Percentiles rank a stretch among this genome's conserved stretches.
These are phyloP conservation scores for Lactarius hengduanensis DNA, from an alignment of 768 basidiomycete genomes.

Conservation along the genomic window DNA sequence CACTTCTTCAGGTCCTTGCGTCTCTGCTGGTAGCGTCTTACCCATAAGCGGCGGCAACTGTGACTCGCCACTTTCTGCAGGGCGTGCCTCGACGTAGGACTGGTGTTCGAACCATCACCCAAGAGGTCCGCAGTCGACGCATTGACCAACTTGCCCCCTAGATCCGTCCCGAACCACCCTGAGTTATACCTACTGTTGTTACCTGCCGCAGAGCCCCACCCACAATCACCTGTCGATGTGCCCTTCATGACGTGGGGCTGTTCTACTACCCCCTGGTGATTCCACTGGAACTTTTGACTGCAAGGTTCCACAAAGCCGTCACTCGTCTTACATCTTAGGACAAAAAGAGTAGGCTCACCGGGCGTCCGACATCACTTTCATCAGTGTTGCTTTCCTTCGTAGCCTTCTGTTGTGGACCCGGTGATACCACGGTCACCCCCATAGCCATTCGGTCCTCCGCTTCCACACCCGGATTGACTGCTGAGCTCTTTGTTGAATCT, in stretches of 20 bases:
- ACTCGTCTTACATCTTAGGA: neutral
- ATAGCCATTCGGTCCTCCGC: neutral
- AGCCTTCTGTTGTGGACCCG: neutral
- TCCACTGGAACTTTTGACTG: neutral
- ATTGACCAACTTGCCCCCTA: neutral
- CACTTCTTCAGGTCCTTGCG: neutral
- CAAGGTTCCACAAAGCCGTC: neutral
- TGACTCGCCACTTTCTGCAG: neutral
- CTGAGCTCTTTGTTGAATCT: neutral
- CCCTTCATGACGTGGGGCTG: neutral
- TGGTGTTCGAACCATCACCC: neutral
- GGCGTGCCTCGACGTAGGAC: neutral
- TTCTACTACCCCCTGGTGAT: neutral
- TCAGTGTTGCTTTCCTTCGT: neutral
- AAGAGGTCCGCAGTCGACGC: constrained; percentile 15
- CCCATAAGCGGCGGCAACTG: neutral
- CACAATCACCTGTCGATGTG: too few relatives aligned
- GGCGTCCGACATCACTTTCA: neutral
- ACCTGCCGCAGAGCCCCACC: too few relatives aligned
- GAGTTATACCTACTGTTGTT: too few relatives aligned
- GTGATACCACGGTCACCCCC: neutral
- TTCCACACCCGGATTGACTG: neutral
- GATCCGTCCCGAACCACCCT: neutral
- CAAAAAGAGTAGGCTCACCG: neutral
- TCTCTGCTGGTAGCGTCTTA: neutral